Conservation (phyloP, 2,329 filamentous ascomycete genomes). For the Hypoxylon sp. region DNA sequence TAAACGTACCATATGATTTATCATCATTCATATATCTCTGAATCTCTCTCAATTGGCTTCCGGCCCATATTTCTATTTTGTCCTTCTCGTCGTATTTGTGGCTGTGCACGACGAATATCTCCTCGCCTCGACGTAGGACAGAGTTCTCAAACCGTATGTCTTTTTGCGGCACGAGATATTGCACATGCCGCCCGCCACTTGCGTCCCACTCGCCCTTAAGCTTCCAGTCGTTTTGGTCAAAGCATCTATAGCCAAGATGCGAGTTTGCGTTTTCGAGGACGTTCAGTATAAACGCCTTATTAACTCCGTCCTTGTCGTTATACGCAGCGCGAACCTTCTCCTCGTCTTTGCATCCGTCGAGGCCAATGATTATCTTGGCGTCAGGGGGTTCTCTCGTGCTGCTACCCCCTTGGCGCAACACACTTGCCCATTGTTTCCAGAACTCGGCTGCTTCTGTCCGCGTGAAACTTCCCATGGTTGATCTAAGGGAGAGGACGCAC, state of each 20-base stretch:
- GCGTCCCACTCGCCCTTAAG: conserved; percentile 11
- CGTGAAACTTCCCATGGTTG: conserved; percentile 8
- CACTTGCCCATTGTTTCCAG: neutral
- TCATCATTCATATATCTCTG: conserved; percentile 4
- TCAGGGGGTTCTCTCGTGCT: neutral
- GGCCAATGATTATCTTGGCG: conserved; percentile 7
- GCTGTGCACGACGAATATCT: conserved; percentile 3
- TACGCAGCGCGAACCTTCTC: conserved; percentile 6
- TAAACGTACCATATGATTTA: conserved; percentile 9
- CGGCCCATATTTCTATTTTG: conserved; percentile 1
- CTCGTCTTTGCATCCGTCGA: conserved; percentile 6
- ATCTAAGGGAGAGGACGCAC: conserved; percentile 8
- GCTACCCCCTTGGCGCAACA: neutral
- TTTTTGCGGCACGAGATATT: conserved; percentile 5
- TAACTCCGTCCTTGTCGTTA: conserved; percentile 2
- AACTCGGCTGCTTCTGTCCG: neutral
- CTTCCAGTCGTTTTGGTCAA: conserved; percentile 1
- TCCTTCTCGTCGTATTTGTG: conserved; percentile 10
- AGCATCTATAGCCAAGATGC: conserved; percentile 5
- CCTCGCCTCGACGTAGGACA: neutral
- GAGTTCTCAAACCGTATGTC: conserved; percentile 1
- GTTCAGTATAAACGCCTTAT: conserved; percentile 7
- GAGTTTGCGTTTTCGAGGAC: conserved; percentile 9
- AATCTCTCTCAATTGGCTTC: conserved; percentile 1
- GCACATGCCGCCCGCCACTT: neutral